Evolutionary conservation across 305 asterid genomes (phyloP), one percentile per base, ranked within the genome.

Genomic region (Rubia peregrina): DNA sequence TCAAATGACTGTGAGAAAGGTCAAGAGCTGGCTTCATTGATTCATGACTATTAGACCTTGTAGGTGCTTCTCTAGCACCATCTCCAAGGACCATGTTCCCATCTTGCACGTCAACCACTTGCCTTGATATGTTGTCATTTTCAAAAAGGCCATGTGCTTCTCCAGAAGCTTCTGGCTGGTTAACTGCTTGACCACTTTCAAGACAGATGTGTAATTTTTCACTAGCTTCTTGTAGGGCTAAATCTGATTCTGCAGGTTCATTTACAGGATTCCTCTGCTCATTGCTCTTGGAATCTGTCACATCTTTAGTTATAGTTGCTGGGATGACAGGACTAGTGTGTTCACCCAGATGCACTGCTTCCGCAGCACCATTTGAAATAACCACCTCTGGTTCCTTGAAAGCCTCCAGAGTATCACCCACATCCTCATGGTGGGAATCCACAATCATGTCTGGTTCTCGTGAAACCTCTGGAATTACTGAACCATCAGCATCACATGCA

Each of bases 401-500:
- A 73, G 71, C 81, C 71, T 78, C 90, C 2, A 81, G 79, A 66
- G 69, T 16, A 26, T 24, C 75, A 70, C 84, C 78, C 43, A 74
- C 71, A 83, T 76, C 79, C 40, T 83, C 88, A 43, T 77, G 74
- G 14, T 76, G 80, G 74, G 75, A 75, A 65, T 73, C 77, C 16
- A 69, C 61, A 74, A 76, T 71, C 75, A 74, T 26, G 62, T 71
- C 84, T 60, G 74, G 80, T 70, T 79, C 85, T 17, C 66, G 75
- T 73, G 74, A 75, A 71, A 70, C 83, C 69, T 78, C 89, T 1
- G 84, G 79, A 67, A 66, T 13, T 38, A 48, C 76, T 73, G 85
- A 79, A 46, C 75, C 71, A 83, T 78, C 77, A 56, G 72, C 71
- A 83, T 78, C 78, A 38, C 66, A 79, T 36, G 84, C 79, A 77